These are phyloP conservation scores for Diaporthe eres DNA, from an alignment of 2,329 filamentous ascomycete genomes.

Conservation along the genomic window DNA sequence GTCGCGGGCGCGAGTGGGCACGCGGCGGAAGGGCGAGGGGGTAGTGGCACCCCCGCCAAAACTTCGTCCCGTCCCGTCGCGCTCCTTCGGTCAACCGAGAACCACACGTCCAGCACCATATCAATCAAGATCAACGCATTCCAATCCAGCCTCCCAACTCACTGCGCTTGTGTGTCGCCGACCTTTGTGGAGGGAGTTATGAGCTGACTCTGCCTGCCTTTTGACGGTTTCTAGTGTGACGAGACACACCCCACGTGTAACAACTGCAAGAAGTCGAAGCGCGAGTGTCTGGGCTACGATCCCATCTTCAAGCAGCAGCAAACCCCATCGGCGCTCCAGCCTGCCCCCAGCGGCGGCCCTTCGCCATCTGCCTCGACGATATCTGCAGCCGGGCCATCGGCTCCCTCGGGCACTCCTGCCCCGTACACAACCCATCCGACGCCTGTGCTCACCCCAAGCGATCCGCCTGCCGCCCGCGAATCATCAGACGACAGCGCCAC, in stretches of 20 bases:
- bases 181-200: neutral
- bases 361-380: slow-evolving; percentile 53
- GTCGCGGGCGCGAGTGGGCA: slow-evolving; percentile 20
- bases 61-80: slow-evolving; percentile 40
- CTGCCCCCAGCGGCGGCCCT: slow-evolving; percentile 67
- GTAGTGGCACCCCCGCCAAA: slow-evolving; percentile 9
- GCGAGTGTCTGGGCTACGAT: slow-evolving; percentile 88
- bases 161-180: neutral
- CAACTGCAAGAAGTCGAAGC: slow-evolving; percentile 90
- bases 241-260: slow-evolving; percentile 93
- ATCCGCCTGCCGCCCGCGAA: slow-evolving; percentile 33
- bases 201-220: slow-evolving; percentile 16
- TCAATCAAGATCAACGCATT: no score
- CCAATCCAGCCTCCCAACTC: neutral
- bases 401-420: slow-evolving; percentile 52
- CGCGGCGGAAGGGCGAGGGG: neutral
- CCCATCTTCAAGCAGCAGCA: slow-evolving; percentile 86
- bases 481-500: slow-evolving; percentile 22
- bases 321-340: slow-evolving; percentile 80
- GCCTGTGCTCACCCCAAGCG: slow-evolving; percentile 41
- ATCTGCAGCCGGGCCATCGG: slow-evolving; percentile 50
- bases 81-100: slow-evolving; percentile 27
- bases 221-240: slow-evolving; percentile 78
- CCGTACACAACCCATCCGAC: slow-evolving; percentile 52
- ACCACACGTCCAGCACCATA: neutral